Evolutionary conservation across 2,329 filamentous ascomycete genomes (phyloP).

Genomic region (Alternaria longipes): DNA sequence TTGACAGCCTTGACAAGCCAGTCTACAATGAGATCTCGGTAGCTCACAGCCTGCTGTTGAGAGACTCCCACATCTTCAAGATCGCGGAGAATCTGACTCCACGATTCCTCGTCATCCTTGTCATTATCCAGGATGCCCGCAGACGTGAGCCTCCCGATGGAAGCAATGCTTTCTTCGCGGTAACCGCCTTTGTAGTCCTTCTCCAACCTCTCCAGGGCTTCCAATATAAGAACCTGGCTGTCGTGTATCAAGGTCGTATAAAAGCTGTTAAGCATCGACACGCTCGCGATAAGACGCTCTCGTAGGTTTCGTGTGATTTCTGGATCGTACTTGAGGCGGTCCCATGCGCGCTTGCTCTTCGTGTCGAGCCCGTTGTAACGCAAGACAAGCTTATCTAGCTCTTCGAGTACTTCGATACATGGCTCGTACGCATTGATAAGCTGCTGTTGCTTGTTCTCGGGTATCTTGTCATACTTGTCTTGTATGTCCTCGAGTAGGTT

Average conservation of each 20-base stretch:
- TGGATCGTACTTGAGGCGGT: constrained; percentile 43
- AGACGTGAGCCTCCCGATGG: constrained; percentile 35
- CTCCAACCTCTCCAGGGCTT: constrained; percentile 42
- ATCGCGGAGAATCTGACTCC: constrained; percentile 44
- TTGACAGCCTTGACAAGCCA: constrained; percentile 46
- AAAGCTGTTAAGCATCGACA: constrained; percentile 39
- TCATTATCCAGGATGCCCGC: constrained; percentile 16
- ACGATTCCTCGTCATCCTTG: constrained; percentile 38
- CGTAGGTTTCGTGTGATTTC: constrained; percentile 31
- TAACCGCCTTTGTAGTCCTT: constrained; percentile 41
- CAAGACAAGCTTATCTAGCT: constrained; percentile 36
- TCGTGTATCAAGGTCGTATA: constrained; percentile 41
- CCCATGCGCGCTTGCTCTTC: constrained; percentile 42
- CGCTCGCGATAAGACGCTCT: constrained; percentile 34
- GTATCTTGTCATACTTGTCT: constrained; percentile 40
- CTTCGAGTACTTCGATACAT: constrained; percentile 38
- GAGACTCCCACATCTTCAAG: constrained; percentile 44
- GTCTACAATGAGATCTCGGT: constrained; percentile 41
- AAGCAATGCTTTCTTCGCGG: constrained; percentile 41
- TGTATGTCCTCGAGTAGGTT: constrained; percentile 41
- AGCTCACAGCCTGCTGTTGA: constrained; percentile 30
- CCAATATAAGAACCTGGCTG: constrained; percentile 40
- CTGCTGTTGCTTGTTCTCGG: constrained; percentile 27
- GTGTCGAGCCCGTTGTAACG: constrained; percentile 44
- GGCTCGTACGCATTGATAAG: constrained; percentile 34